Base-by-base conservation (phyloP, 2,329 filamentous ascomycete species). In the Pyricularia sp. region DNA sequence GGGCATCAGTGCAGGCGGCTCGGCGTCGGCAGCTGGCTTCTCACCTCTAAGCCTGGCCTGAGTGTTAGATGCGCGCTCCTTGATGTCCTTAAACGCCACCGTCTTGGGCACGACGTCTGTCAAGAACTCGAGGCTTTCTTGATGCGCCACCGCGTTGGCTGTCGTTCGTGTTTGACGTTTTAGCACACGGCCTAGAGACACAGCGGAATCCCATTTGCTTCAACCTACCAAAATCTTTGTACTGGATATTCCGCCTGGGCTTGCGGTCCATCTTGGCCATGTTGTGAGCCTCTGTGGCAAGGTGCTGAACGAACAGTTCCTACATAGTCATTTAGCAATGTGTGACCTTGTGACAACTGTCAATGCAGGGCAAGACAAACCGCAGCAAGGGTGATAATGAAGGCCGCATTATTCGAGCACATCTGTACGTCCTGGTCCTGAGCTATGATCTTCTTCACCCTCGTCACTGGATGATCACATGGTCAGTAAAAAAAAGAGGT, bases 281-380 rank as follows among this genome's bases (percentile, higher is more conserved):
- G 75, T 92, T 94, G 77, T 97, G 90, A 30, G 91, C 90, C 78
- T 96, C 92, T 71, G 91, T 86, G 25, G 94, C 89, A 30, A 99
- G 86, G 78, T 98, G 91, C 78, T 97, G 93, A 73, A 99, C 90
- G 81, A 99, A 98, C 85, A 97, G 90, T 81, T 99, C 95, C 90
- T 94, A 69, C 23, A 33, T 12, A n/a, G 10, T n/a, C 3, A 4
- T 9, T 28, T n/a, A 63, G 59, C 59, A 63, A 28, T 11, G 25
- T 11, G 12, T 20, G 17, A 12, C 23, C 25, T 31, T 36, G 66
- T 14, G 5, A 36, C 17, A 36, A 42, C 30, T 2, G 11, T 23
- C 14, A 58, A 14, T 9, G 61, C 17, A 64, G 31, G 68, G 55
- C 26, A n/a, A 28, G 23, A 68, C 14, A 20, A 31, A 92, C 91